Conservation (phyloP, 352 stramenopile genomes). For the Phytophthora melonis region DNA sequence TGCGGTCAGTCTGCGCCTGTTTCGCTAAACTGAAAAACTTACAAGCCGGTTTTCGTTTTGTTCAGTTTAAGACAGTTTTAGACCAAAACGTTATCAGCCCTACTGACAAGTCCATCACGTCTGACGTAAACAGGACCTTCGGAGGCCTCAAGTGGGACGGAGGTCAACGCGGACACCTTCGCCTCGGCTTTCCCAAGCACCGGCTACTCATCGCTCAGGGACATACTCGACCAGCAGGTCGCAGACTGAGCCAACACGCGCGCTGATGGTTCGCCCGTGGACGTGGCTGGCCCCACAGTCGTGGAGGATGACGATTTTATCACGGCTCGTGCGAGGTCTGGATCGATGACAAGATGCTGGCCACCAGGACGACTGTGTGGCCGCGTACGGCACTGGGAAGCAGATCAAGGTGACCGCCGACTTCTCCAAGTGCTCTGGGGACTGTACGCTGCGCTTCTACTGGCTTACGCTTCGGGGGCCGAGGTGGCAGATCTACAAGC, state of each 20-base stretch:
- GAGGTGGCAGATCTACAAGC: too few relatives aligned
- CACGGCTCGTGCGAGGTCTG: constrained; percentile 66
- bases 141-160: constrained; percentile 64
- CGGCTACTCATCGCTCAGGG: constrained; percentile 52
- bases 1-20: too few relatives aligned
- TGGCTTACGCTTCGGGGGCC: constrained; percentile 26
- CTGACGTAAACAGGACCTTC: constrained; percentile 48
- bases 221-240: constrained; percentile 52
- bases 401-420: constrained; percentile 35
- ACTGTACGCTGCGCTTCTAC: constrained; percentile 37
- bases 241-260: constrained; percentile 57
- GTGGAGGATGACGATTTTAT: constrained; percentile 65
- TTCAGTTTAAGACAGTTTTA: too few relatives aligned
- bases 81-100: too few relatives aligned
- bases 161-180: constrained; percentile 54
- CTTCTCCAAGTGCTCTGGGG: constrained; percentile 38
- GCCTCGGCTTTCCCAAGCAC: constrained; percentile 46
- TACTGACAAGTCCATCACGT: constrained; percentile 45
- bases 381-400: constrained; percentile 31
- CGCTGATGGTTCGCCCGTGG: constrained; percentile 41
- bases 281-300: constrained; percentile 48
- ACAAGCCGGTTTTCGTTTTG: too few relatives aligned
- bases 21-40: too few relatives aligned
- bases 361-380: constrained; percentile 59
- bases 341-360: constrained; percentile 59